These are phyloP conservation scores for Proliferodiscus dingleyae DNA, from an alignment of 2,329 filamentous ascomycete species.

Conservation along the genomic window DNA sequence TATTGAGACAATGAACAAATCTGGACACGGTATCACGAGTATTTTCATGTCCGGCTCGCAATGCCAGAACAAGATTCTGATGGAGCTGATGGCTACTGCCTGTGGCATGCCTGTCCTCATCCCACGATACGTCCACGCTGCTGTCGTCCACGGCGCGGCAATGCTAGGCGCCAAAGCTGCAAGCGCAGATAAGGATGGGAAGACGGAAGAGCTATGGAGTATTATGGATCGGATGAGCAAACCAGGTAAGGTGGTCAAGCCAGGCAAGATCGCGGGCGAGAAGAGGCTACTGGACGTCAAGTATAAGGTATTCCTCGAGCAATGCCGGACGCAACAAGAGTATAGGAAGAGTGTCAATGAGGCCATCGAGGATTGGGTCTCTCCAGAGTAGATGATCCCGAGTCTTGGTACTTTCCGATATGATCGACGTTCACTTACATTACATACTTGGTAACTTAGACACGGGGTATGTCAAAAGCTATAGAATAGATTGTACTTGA, in stretches of 20 bases:
- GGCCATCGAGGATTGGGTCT: constrained; percentile 40
- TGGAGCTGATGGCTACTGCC: constrained; percentile 84
- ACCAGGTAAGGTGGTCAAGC: constrained; percentile 77
- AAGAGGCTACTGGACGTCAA: constrained; percentile 80
- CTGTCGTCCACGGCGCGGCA: constrained; percentile 94
- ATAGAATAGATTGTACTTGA: not conserved
- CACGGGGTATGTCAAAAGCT: not conserved
- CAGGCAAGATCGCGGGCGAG: constrained; percentile 65
- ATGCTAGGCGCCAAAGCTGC: constrained; percentile 99
- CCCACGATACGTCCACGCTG: constrained; percentile 88
- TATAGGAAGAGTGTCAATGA: constrained; percentile 78
- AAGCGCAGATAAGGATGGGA: constrained; percentile 68
- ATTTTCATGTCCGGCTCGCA: constrained; percentile 99
- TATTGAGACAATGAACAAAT: constrained; percentile 84
- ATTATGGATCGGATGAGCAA: constrained; percentile 99
- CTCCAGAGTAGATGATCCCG: not conserved
- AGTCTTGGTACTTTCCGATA: too few species aligned
- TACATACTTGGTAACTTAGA: not conserved
- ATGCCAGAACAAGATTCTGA: constrained; percentile 91
- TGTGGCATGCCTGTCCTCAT: constrained; percentile 93
- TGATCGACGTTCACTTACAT: not conserved
- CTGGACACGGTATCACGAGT: constrained; percentile 80
- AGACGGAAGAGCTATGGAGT: constrained; percentile 83
- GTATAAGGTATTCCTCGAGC: constrained; percentile 93
- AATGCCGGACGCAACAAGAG: constrained; percentile 77